phyloP scores from a whole-genome alignment of 441 rosid species.

The Arabidopsis hybrid region DNA sequence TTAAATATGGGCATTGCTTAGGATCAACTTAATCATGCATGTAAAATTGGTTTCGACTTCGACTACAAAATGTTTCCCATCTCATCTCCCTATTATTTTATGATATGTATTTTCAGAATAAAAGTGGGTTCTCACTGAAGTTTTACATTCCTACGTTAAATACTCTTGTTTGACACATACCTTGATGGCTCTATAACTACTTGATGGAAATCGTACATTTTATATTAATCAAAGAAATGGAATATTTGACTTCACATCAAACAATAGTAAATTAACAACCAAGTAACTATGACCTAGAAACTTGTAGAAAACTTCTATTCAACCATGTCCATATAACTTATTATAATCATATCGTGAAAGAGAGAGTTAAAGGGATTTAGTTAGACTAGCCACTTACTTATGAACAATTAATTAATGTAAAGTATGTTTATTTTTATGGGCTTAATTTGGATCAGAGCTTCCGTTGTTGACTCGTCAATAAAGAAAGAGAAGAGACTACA shows the following conservation, averaged over 20 bases:
- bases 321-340: conserved; percentile 19
- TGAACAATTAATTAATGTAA: conserved; percentile 31
- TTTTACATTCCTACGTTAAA: background rate
- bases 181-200: conserved; percentile 18
- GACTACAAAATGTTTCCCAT: background rate
- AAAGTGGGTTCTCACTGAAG: conserved; percentile 11
- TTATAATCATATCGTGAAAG: conserved; percentile 13
- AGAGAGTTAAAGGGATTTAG: conserved; percentile 22
- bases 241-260: conserved; percentile 31
- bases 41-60: background rate
- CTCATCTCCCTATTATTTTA: background rate
- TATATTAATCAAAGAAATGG: background rate
- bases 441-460: conserved; percentile 34
- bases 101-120: background rate
- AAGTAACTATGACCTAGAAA: conserved; percentile 13
- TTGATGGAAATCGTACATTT: background rate
- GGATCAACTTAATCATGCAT: background rate
- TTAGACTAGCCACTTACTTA: conserved; percentile 17
- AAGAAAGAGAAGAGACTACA: conserved; percentile 18
- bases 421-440: conserved; percentile 22
- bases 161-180: conserved; percentile 25
- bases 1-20: background rate
- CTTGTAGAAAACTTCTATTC: conserved; percentile 22
- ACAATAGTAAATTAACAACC: background rate
- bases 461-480: conserved; percentile 44